A percentile compares a stretch with the other conserved stretches of the same genome.
These are phyloP conservation scores for Aspergillus flavus DNA, from an alignment of 2,329 filamentous ascomycete genomes.

Conservation along the genomic window DNA sequence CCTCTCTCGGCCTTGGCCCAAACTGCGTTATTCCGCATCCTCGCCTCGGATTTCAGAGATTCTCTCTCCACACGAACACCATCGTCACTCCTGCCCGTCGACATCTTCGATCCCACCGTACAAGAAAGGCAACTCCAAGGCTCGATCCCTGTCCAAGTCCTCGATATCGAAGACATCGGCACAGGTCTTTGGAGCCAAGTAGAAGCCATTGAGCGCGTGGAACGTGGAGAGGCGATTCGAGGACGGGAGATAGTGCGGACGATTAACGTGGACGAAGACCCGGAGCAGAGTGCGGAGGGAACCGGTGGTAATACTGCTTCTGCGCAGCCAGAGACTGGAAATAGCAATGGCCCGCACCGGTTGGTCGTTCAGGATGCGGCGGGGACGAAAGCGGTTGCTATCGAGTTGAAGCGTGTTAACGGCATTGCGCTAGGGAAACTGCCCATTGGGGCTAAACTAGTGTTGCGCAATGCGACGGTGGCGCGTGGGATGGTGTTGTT, in stretches of 20 bases:
- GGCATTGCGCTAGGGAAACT: constrained; percentile 62
- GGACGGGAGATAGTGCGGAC: constrained; percentile 83
- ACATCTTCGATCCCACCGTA: constrained; percentile 56
- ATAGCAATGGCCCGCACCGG: constrained; percentile 67
- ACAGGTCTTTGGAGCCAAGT: constrained; percentile 83
- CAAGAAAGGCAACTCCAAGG: constrained; percentile 60
- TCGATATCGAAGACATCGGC: constrained; percentile 83
- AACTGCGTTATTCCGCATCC: constrained; percentile 77
- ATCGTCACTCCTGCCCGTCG: constrained; percentile 56
- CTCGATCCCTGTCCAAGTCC: constrained; percentile 75
- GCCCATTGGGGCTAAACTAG: constrained; percentile 78
- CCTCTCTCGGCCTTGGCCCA: constrained; percentile 73
- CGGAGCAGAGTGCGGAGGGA: constrained; percentile 35
- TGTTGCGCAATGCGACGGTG: constrained; percentile 66
- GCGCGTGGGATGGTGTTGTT: constrained; percentile 80
- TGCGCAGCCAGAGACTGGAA: constrained; percentile 15
- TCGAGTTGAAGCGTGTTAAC: constrained; percentile 71
- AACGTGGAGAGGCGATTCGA: constrained; percentile 53
- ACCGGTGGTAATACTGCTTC: constrained; percentile 14
- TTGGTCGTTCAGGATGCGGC: constrained; percentile 78
- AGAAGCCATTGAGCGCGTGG: constrained; percentile 64
- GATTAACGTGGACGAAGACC: constrained; percentile 55
- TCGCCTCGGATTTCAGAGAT: constrained; percentile 74
- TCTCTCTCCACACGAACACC: constrained; percentile 56
- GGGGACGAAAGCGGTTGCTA: constrained; percentile 68